A percentile compares a stretch with the other conserved stretches of the same genome.
Conservation (phyloP, 305 asterid genomes). For the Fraxinus dipetala region DNA sequence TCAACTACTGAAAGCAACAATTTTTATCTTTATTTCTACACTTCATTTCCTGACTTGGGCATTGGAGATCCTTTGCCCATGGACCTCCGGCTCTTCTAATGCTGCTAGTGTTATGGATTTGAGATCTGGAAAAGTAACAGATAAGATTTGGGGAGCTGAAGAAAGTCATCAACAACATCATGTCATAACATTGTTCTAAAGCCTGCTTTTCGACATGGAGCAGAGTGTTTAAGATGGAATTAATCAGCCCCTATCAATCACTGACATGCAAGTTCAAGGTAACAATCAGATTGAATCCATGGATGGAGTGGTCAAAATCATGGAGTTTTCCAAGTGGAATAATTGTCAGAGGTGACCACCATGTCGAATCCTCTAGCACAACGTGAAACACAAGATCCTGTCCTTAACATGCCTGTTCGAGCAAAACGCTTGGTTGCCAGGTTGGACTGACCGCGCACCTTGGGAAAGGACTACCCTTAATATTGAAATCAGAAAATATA, state of each 20-base stretch:
- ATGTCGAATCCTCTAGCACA: neutral
- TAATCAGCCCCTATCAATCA: neutral
- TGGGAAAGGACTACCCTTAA: neutral
- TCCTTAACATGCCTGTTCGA: neutral
- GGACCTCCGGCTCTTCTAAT: neutral
- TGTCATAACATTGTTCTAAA: neutral
- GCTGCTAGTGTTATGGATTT: neutral
- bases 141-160: slow-evolving; percentile 1
- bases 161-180: neutral
- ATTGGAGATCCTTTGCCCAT: neutral
- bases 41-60: neutral
- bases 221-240: neutral
- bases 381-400: neutral
- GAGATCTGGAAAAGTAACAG: neutral
- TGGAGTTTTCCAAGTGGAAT: neutral
- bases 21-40: neutral
- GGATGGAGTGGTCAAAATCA: slow-evolving; percentile 4
- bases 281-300: neutral
- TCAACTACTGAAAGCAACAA: neutral
- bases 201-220: neutral
- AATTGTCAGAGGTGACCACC: neutral
- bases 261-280: neutral
- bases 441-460: neutral
- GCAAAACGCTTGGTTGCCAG: neutral
- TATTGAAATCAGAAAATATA: neutral